Evolutionary conservation across 2,329 filamentous ascomycete genomes (phyloP).

Genomic region (Penicillium sp.): DNA sequence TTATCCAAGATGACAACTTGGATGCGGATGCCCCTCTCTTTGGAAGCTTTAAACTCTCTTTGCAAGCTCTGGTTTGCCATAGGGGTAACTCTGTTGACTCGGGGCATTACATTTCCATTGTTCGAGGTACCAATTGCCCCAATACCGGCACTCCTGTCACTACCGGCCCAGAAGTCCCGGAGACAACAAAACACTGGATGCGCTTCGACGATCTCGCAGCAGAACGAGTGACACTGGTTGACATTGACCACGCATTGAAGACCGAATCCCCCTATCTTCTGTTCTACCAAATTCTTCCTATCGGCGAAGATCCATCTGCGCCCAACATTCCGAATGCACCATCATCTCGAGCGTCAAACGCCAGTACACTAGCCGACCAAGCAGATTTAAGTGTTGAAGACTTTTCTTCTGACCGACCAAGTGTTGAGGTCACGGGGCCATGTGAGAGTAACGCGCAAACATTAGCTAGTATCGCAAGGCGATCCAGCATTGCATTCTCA

Average conservation of each 20-base stretch:
- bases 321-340: constrained; percentile 35
- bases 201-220: constrained; percentile 84
- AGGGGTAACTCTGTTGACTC: constrained; percentile 80
- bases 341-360: constrained; percentile 29
- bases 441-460: constrained; percentile 23
- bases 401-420: constrained; percentile 33
- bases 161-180: constrained; percentile 44
- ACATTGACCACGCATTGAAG: constrained; percentile 73
- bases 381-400: constrained; percentile 15
- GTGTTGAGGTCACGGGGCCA: constrained; percentile 38
- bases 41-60: constrained; percentile 86
- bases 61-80: constrained; percentile 92
- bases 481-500: constrained; percentile 31
- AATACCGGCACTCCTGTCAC: constrained; percentile 28
- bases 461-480: constrained; percentile 19
- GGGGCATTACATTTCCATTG: constrained; percentile 87
- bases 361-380: constrained; percentile 14
- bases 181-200: constrained; percentile 77
- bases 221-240: constrained; percentile 69
- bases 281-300: constrained; percentile 92
- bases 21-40: constrained; percentile 65
- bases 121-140: constrained; percentile 63
- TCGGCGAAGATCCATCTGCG: constrained; percentile 61
- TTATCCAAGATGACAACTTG: constrained; percentile 76
- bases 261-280: constrained; percentile 92